Evolutionary conservation across 768 basidiomycete genomes (phyloP), one percentile per base, ranked within the genome.

Genomic region (Favolaschia claudopus): DNA sequence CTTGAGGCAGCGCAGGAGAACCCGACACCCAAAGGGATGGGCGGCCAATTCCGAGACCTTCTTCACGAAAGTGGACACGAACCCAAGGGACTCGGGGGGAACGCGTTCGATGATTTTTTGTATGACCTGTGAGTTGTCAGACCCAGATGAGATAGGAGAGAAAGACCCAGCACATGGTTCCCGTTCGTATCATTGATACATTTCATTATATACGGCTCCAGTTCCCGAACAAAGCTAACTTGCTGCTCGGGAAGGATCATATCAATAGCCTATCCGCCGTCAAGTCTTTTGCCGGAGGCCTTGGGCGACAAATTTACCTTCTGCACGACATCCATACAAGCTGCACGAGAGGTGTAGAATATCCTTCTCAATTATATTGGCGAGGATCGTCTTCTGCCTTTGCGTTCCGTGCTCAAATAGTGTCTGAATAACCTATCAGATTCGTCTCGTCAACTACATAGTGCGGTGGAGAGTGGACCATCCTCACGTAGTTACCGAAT

Each of bases 291-390:
- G 45, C 10, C 42, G 15, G 9, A 27, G 14, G 49, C 12, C 47
- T 17, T 32, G 52, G 5, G n/a, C 36, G 20, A 25, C 34, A 5
- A 27, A 62, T 63, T 25, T 60, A 92, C 93, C 89, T 95, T 95
- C 72, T 96, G 95, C 19, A 14, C 96, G 87, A 74, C 96, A 99
- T 5, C 96, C 96, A 73, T 99, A 99, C 84, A 96, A 93, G 69
- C 98, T 92, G 53, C 91, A 77, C 12, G 95, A 91, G 49, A 98
- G 78, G 15, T 82, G 76, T 4, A 94, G 76, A 33, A 95, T 81
- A 67, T 91, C 88, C 0, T 88, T 87, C 68, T 93, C 89, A 83
- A 99, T 89, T 8, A 85, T 79, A 48, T 77, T 82, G 1, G 85
- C 88, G 40, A 98, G 78, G 20, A 82, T 76, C 8, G 82, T 83